Evolutionary conservation across 2,329 filamentous ascomycete genomes (phyloP).

Genomic region (Phialophora tarda): DNA sequence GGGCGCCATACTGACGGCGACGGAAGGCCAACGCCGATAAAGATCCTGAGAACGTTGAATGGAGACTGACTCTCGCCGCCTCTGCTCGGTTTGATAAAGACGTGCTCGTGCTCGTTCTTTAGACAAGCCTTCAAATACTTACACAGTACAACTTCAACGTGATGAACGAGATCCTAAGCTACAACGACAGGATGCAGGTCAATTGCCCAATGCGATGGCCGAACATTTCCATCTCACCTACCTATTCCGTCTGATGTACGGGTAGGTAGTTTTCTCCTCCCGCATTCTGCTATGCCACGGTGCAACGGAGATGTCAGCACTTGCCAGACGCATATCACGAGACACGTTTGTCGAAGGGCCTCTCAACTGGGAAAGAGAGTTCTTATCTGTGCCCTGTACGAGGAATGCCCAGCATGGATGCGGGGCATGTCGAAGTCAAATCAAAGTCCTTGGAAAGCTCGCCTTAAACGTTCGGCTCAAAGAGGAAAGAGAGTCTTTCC

Average conservation of each 20-base stretch:
- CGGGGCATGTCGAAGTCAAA: constrained; percentile 4
- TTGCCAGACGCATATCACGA: not conserved
- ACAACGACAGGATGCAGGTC: not conserved
- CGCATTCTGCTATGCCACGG: not conserved
- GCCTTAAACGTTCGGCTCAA: not conserved
- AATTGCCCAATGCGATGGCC: not conserved
- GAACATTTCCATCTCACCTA: not conserved
- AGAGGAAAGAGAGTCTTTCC: constrained; percentile 15
- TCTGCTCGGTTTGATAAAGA: not conserved
- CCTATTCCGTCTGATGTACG: not conserved
- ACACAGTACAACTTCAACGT: not conserved
- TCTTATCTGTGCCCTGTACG: constrained; percentile 12
- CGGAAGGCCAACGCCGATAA: not conserved
- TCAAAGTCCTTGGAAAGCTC: not conserved
- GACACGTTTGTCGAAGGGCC: not conserved
- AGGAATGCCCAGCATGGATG: not conserved
- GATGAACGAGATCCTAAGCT: not conserved
- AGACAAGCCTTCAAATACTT: not conserved
- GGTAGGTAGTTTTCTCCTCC: not conserved
- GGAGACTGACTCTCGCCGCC: not conserved
- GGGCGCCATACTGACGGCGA: constrained; percentile 18
- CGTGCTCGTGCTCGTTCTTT: not conserved
- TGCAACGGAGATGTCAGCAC: not conserved
- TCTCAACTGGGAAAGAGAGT: constrained; percentile 15
- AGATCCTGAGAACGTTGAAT: not conserved